Percentiles rank a stretch among this genome's conserved stretches.
Conservation (phyloP, 768 basidiomycete species). For the Tremella mesenterica region DNA sequence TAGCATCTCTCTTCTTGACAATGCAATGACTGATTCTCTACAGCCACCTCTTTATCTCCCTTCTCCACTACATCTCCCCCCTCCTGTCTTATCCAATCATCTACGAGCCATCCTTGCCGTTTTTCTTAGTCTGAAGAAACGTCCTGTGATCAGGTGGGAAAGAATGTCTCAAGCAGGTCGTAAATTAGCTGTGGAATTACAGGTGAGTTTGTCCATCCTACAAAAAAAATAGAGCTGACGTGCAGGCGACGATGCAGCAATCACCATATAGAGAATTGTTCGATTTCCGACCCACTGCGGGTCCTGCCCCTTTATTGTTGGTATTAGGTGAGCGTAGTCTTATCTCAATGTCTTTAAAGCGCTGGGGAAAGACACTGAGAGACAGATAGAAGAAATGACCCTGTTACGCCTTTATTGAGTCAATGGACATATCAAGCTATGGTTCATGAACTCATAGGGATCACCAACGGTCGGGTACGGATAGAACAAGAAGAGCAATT, state of each 20-base stretch:
- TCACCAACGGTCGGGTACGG: constrained; percentile 84
- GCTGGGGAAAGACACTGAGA: not conserved
- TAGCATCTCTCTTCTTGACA: not conserved
- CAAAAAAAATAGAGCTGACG: constrained; percentile 1
- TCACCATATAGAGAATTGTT: constrained; percentile 66
- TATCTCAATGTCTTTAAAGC: not conserved
- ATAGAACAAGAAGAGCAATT: constrained; percentile 75
- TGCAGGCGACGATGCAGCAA: constrained; percentile 66
- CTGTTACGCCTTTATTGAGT: constrained; percentile 86
- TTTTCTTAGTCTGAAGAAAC: constrained; percentile 89
- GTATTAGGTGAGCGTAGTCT: constrained; percentile 52
- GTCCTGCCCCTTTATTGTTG: constrained; percentile 69
- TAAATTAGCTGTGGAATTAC: constrained; percentile 75
- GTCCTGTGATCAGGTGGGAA: constrained; percentile 87
- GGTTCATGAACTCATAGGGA: constrained; percentile 92
- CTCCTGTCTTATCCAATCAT: constrained; percentile 61
- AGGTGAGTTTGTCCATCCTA: constrained; percentile 51
- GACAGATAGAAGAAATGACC: constrained; percentile 83
- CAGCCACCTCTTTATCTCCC: constrained; percentile 44
- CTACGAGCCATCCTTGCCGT: constrained; percentile 76
- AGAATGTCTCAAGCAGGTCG: constrained; percentile 85
- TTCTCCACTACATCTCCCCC: constrained; percentile 32
- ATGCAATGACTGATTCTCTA: not conserved
- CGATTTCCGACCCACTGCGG: constrained; percentile 82
- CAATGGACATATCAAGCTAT: constrained; percentile 99